Percentiles rank a stretch among this genome's conserved stretches.
These are phyloP conservation scores for Suillus tomentosus DNA, from an alignment of 768 basidiomycete genomes.

Conservation along the genomic window DNA sequence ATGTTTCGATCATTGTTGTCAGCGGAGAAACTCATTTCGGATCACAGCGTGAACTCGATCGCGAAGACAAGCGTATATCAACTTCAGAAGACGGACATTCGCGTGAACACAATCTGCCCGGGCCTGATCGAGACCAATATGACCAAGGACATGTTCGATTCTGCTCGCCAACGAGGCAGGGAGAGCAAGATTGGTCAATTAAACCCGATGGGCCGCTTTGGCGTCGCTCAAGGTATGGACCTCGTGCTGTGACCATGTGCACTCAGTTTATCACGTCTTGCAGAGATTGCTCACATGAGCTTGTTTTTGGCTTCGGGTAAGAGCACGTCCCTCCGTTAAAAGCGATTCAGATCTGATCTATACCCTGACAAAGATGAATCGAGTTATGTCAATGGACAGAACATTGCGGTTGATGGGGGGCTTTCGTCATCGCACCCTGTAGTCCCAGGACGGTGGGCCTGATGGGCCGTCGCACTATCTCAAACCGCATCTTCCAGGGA, in stretches of 20 bases:
- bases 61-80: slow-evolving; percentile 83
- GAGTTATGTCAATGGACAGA: slow-evolving; percentile 91
- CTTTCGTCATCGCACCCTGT: slow-evolving; percentile 79
- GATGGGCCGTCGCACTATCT: slow-evolving; percentile 18
- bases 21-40: slow-evolving; percentile 13
- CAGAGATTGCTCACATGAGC: slow-evolving; percentile 86
- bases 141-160: slow-evolving; percentile 77
- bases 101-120: slow-evolving; percentile 89
- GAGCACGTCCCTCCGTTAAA: slow-evolving; percentile 19
- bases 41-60: slow-evolving; percentile 77
- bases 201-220: slow-evolving; percentile 82
- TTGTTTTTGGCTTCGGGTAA: slow-evolving; percentile 87
- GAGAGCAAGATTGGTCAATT: slow-evolving; percentile 73
- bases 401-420: slow-evolving; percentile 85
- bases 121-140: slow-evolving; percentile 94
- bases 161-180: slow-evolving; percentile 76
- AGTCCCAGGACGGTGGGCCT: slow-evolving; percentile 73
- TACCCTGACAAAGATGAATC: slow-evolving; percentile 63
- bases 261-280: slow-evolving; percentile 18
- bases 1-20: slow-evolving; percentile 14
- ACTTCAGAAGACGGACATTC: slow-evolving; percentile 78
- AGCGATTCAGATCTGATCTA: slow-evolving; percentile 14
- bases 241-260: slow-evolving; percentile 18
- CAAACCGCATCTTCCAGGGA: neutral
- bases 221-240: slow-evolving; percentile 69